Evolutionary conservation across 2,329 filamentous ascomycete species (phyloP).

Genomic region (Hymenoscyphus occultus): DNA sequence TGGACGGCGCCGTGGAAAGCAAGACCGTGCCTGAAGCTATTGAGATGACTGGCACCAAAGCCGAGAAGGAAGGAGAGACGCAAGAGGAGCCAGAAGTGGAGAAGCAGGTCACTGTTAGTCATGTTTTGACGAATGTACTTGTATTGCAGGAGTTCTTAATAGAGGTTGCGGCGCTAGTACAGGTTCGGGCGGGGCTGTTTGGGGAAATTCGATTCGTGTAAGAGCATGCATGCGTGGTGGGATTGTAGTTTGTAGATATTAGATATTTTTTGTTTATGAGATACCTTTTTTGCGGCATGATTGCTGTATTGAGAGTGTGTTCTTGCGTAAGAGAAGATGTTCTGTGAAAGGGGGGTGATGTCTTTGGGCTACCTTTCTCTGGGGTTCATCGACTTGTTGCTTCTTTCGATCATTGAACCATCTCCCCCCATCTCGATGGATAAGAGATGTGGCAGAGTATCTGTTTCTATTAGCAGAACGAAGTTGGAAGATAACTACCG

Average conservation of each 20-base stretch:
- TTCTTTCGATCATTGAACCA: no score
- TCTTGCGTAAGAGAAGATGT: no score
- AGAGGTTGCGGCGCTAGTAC: constrained; percentile 71
- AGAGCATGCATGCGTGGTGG: background rate
- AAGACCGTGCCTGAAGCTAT: constrained; percentile 5
- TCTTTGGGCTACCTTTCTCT: no score
- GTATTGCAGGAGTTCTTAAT: constrained; percentile 77
- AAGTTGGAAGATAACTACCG: no score
- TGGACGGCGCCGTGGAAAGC: constrained; percentile 33
- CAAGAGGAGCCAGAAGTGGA: constrained; percentile 35
- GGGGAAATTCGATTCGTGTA: constrained; percentile 66
- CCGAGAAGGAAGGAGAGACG: constrained; percentile 24
- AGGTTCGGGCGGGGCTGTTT: constrained; percentile 72
- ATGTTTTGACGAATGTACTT: constrained; percentile 76
- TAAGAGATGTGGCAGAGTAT: no score
- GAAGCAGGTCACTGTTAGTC: constrained; percentile 62
- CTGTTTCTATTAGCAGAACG: no score
- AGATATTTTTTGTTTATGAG: constrained; percentile 8
- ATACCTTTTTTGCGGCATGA: constrained; percentile 16
- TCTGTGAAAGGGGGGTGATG: no score
- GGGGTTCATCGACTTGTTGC: no score
- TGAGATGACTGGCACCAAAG: constrained; percentile 15
- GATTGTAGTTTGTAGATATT: background rate
- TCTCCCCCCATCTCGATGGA: no score
- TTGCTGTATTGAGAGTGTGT: no score